These are phyloP conservation scores for Infundibulicybe gibba DNA, from an alignment of 768 basidiomycete species.

Conservation along the genomic window DNA sequence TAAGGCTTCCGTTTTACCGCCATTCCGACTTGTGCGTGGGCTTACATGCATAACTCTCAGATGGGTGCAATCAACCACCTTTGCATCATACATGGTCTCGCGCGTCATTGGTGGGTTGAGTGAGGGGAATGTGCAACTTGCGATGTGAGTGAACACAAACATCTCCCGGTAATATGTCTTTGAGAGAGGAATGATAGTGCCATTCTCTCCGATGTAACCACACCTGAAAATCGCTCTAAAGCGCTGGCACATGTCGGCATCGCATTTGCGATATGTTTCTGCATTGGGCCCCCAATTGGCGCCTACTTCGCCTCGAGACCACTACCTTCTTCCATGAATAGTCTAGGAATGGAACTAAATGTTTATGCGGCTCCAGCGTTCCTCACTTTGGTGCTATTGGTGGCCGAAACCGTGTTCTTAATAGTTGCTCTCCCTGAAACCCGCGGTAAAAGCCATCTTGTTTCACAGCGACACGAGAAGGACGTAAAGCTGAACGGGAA, in stretches of 20 bases:
- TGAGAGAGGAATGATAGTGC: conserved; percentile 48
- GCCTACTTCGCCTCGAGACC: conserved; percentile 94
- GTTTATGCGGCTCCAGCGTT: conserved; percentile 89
- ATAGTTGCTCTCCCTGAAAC: conserved; percentile 82
- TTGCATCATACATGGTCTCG: conserved; percentile 86
- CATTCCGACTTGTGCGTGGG: neutral
- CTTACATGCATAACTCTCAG: conserved; percentile 30
- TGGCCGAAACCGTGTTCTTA: conserved; percentile 79
- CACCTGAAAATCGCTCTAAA: conserved; percentile 74
- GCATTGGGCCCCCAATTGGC: conserved; percentile 89
- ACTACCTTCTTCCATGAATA: conserved; percentile 53
- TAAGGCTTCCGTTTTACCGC: conserved; percentile 33
- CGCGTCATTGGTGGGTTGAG: conserved; percentile 90
- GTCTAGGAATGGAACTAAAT: conserved; percentile 68
- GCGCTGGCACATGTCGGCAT: conserved; percentile 92
- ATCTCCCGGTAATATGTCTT: neutral
- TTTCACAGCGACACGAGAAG: conserved; percentile 10
- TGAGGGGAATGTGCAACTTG: conserved; percentile 96
- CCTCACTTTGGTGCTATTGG: conserved; percentile 74
- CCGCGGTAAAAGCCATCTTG: conserved; percentile 38
- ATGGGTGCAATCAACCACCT: conserved; percentile 89
- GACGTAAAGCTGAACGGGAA: conserved; percentile 1
- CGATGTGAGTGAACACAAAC: conserved; percentile 60
- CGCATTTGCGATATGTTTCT: conserved; percentile 95
- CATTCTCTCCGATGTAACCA: conserved; percentile 89